These are phyloP conservation scores for Oryza meridionalis DNA, from an alignment of 176 grass and related monocot genomes.

Conservation along the genomic window DNA sequence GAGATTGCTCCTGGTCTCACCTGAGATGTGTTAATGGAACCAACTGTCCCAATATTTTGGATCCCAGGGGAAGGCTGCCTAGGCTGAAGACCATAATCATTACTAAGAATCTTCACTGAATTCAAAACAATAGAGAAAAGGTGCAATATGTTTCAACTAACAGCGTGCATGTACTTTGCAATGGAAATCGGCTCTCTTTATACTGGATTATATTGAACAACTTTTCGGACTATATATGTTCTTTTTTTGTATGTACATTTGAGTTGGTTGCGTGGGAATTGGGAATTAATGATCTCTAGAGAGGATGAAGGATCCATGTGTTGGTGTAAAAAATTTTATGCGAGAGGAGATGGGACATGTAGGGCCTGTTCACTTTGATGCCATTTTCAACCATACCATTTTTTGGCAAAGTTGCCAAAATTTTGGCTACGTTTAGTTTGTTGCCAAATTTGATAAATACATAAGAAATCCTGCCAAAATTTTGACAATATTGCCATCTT, in stretches of 20 bases:
- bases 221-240: not conserved
- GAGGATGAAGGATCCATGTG: not conserved
- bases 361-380: too few relatives aligned
- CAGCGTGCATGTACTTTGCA: not conserved
- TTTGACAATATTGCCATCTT: too few relatives aligned
- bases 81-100: slow-evolving; percentile 55
- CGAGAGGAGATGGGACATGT: not conserved
- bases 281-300: not conserved
- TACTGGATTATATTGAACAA: not conserved
- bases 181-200: not conserved
- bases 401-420: too few relatives aligned
- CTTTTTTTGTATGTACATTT: not conserved
- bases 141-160: slow-evolving; percentile 10
- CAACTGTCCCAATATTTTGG: slow-evolving; percentile 85
- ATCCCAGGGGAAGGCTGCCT: slow-evolving; percentile 76
- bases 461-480: too few relatives aligned
- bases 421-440: too few relatives aligned
- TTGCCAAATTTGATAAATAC: too few relatives aligned
- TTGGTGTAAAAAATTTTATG: not conserved
- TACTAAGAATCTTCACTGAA: slow-evolving; percentile 21
- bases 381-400: too few relatives aligned
- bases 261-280: not conserved
- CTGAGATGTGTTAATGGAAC: slow-evolving; percentile 64
- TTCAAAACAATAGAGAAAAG: slow-evolving; percentile 7
- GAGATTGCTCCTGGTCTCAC: slow-evolving; percentile 61